Base-by-base conservation (phyloP, 345 rosid species). In the Populus euphratica region DNA sequence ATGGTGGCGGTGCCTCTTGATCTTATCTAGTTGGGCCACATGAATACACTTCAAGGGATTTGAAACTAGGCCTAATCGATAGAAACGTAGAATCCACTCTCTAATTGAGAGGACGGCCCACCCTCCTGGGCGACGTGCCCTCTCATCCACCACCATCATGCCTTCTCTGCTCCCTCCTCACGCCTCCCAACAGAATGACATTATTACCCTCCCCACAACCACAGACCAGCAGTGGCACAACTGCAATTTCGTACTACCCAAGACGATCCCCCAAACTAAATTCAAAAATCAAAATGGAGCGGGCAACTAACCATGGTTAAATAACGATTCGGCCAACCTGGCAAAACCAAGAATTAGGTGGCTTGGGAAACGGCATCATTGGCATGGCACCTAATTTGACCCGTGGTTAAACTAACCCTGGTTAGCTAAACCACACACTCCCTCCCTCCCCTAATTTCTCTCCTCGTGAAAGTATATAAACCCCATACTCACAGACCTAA, bases 281-380 rank as follows among this genome's bases (percentile, higher is more conserved):
- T 47, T 70, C 66, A 76, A 78, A 77, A 80, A 43, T 61, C 25
- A 70, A 76, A 82, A 59, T 8, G 36, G 61, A 76, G 82, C 75
- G 81, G 84, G 79, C 52, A 66, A 83, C 43, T 70, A 80, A 78
- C 80, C 79, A 39, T 41, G 77, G 80, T 85, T 70, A 78, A 64
- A 25, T 33, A 47, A 18, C 52, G 20, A 66, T 23, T 25, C 2
- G 50, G 20, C 81, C 64, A 38, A 17, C 78, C 63, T 50, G 75
- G 41, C 23, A 16, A 65, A n/a, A 6, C 33, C 20, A 31, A 31
- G 29, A 18, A 64, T 16, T 41, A 47, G 52, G 17, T 47, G 52
- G 52, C 52, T 14, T 14, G 52, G 52, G 47, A 2, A 43, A 43
- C 47, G 3, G 47, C 47, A 43, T 16, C 17, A 47, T 47, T 47